phyloP scores from a whole-genome alignment of 495 filamentous ascomycete genomes.

The Schizothecium vesticola region DNA sequence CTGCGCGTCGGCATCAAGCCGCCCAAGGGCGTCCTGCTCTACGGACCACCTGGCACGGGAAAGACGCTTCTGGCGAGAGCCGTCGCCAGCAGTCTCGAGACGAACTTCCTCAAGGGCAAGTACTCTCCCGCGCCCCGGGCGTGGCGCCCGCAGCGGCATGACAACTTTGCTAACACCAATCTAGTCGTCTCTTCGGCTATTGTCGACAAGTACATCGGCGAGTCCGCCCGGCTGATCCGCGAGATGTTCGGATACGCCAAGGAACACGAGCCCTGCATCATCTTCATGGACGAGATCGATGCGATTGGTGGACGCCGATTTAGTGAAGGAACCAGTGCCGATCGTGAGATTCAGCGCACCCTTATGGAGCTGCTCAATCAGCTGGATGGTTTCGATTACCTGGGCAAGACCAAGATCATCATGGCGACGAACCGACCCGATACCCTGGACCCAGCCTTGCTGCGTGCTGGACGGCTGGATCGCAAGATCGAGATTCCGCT shows the following conservation, averaged over 20 bases:
- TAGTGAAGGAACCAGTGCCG: constrained; percentile 96
- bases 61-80: constrained; percentile 95
- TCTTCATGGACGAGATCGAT: constrained; percentile 99
- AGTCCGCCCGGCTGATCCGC: constrained; percentile 93
- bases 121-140: background rate
- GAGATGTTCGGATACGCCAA: constrained; percentile 99
- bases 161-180: background rate
- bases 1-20: constrained; percentile 97
- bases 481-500: constrained; percentile 98
- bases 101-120: constrained; percentile 95
- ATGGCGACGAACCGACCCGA: constrained; percentile 99
- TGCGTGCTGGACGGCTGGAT: constrained; percentile 91
- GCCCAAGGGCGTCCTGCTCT: constrained; percentile 94
- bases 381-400: constrained; percentile 97
- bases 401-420: constrained; percentile 99
- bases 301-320: constrained; percentile 97
- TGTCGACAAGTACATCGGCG: constrained; percentile 99
- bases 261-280: constrained; percentile 99
- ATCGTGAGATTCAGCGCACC: constrained; percentile 97
- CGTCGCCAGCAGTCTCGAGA: constrained; percentile 94
- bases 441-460: constrained; percentile 89
- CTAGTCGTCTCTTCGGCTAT: constrained; percentile 98
- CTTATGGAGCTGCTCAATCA: constrained; percentile 99
- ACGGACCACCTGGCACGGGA: constrained; percentile 96
- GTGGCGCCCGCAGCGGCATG: background rate